phyloP scores from a whole-genome alignment of 805 yeast species.

The Metschnikowia cubensis region DNA sequence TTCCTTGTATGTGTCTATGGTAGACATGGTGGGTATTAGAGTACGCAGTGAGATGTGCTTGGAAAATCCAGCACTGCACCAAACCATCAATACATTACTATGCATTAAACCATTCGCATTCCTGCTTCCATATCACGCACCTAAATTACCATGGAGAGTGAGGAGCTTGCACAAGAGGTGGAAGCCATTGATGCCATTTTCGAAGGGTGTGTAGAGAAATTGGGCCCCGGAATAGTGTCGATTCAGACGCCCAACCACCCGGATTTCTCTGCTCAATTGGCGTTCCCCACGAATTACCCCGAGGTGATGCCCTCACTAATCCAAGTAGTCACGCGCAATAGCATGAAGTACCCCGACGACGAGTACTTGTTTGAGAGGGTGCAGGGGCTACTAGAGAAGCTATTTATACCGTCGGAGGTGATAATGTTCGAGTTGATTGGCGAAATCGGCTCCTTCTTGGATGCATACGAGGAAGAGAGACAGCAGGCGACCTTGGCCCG shows the following conservation, averaged over 20 bases:
- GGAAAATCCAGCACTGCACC: not conserved
- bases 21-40: slow-evolving; percentile 10
- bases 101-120: too few species aligned
- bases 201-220: slow-evolving; percentile 52
- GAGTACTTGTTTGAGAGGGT: slow-evolving; percentile 44
- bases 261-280: slow-evolving; percentile 55
- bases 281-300: slow-evolving; percentile 74
- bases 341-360: slow-evolving; percentile 36
- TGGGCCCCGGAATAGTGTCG: slow-evolving; percentile 40
- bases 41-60: not conserved
- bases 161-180: slow-evolving; percentile 53
- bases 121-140: not conserved
- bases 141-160: slow-evolving; percentile 3
- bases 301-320: slow-evolving; percentile 55
- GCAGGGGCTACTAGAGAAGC: slow-evolving; percentile 43
- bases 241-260: slow-evolving; percentile 61
- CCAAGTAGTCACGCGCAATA: slow-evolving; percentile 44
- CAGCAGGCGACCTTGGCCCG: slow-evolving; percentile 4
- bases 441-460: slow-evolving; percentile 53
- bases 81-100: not conserved
- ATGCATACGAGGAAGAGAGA: slow-evolving; percentile 22
- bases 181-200: slow-evolving; percentile 84
- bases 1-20: slow-evolving; percentile 31
- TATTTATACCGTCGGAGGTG: slow-evolving; percentile 61
- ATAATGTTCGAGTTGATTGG: slow-evolving; percentile 74